Evolutionary conservation across 2,329 filamentous ascomycete species (phyloP).

Genomic region (Sarocladium strictum): DNA sequence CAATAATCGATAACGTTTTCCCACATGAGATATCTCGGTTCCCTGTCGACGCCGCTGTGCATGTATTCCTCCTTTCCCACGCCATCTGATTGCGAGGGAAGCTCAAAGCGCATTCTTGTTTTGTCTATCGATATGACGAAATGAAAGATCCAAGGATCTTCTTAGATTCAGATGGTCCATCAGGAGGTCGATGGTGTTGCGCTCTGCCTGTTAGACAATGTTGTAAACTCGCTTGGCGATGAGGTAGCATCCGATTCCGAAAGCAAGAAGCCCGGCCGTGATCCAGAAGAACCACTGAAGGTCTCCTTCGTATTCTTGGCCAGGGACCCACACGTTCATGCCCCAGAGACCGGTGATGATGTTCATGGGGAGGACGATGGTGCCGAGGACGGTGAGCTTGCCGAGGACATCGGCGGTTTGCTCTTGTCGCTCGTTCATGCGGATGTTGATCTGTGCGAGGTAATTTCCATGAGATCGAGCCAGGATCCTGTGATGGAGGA

Average conservation of each 20-base stretch:
- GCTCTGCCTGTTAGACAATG: slow-evolving; percentile 51
- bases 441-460: slow-evolving; percentile 97
- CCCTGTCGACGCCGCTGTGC: too few relatives aligned
- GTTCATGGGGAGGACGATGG: slow-evolving; percentile 97
- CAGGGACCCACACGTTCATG: slow-evolving; percentile 96
- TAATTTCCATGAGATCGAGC: slow-evolving; percentile 93
- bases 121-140: too few relatives aligned
- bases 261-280: slow-evolving; percentile 69
- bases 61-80: too few relatives aligned
- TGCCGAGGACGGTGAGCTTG: slow-evolving; percentile 91
- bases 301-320: slow-evolving; percentile 73
- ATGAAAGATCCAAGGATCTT: too few relatives aligned
- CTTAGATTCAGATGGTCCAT: too few relatives aligned
- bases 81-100: too few relatives aligned
- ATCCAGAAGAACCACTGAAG: slow-evolving; percentile 70
- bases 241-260: slow-evolving; percentile 73
- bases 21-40: too few relatives aligned
- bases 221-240: slow-evolving; percentile 80
- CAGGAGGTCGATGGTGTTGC: not conserved
- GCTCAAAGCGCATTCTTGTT: too few relatives aligned
- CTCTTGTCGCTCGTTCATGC: slow-evolving; percentile 97
- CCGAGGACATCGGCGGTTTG: slow-evolving; percentile 92
- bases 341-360: slow-evolving; percentile 98
- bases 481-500: slow-evolving; percentile 58
- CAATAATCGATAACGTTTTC: too few relatives aligned